A percentile compares a stretch with the other conserved stretches of the same genome.
phyloP scores from a whole-genome alignment of 2,329 filamentous ascomycete species.

The Stachybotrys chlorohalonatus region DNA sequence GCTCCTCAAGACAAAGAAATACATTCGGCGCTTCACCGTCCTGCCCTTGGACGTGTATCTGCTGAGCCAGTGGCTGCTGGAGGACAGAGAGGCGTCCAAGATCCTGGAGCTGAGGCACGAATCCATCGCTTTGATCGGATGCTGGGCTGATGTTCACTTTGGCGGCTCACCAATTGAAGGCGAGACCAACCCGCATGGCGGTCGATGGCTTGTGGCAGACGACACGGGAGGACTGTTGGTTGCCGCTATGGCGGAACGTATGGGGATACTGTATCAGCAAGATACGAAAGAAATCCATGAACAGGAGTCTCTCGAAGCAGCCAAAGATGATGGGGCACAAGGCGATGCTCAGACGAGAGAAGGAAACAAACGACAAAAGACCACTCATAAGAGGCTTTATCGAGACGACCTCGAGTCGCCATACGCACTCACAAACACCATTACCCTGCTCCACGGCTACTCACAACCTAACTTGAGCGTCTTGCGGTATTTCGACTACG shows the following conservation, averaged over 20 bases:
- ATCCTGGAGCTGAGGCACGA: slow-evolving; percentile 85
- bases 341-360: slow-evolving; percentile 1
- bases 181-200: slow-evolving; percentile 18
- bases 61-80: slow-evolving; percentile 67
- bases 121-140: slow-evolving; percentile 68
- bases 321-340: slow-evolving; percentile 2
- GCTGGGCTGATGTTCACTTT: slow-evolving; percentile 85
- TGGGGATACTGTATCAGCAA: slow-evolving; percentile 62
- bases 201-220: slow-evolving; percentile 73
- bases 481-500: slow-evolving; percentile 84
- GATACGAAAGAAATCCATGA: slow-evolving; percentile 16
- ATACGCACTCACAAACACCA: slow-evolving; percentile 62
- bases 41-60: slow-evolving; percentile 72
- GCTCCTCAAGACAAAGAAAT: slow-evolving; percentile 87
- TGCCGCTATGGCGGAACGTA: slow-evolving; percentile 77
- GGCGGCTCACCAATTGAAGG: slow-evolving; percentile 18
- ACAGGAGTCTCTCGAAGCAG: slow-evolving; percentile 2
- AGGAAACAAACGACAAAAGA: slow-evolving; percentile 1
- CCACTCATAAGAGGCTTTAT: slow-evolving; percentile 16
- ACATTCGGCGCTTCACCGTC: slow-evolving; percentile 77
- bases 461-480: slow-evolving; percentile 81
- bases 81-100: slow-evolving; percentile 70
- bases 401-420: slow-evolving; percentile 51
- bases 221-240: slow-evolving; percentile 78
- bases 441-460: slow-evolving; percentile 73